Evolutionary conservation across 495 filamentous ascomycete genomes (phyloP).

Genomic region (Cetradonia linearis): DNA sequence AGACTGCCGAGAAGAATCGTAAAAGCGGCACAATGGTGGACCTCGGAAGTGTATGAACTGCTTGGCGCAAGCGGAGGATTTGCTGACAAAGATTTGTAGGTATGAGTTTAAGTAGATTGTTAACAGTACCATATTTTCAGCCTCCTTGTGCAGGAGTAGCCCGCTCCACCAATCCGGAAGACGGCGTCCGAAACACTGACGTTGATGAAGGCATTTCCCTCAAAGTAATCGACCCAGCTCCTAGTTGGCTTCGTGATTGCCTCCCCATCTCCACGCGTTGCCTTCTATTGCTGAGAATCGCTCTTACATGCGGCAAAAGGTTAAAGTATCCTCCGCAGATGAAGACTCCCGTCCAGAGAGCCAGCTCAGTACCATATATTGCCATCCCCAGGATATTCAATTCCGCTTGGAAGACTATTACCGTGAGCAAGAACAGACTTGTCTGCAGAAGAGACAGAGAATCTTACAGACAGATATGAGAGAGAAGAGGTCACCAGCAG

Average conservation of each 20-base stretch:
- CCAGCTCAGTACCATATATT: conserved; percentile 51
- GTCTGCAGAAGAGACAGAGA: background rate
- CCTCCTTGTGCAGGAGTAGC: background rate
- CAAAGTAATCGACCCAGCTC: conserved; percentile 30
- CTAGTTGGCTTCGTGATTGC: conserved; percentile 14
- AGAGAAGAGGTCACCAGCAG: conserved; percentile 52
- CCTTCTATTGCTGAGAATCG: conserved; percentile 6
- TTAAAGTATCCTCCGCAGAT: conserved; percentile 50
- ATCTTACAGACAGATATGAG: conserved; percentile 43
- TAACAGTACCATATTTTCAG: background rate
- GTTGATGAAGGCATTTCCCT: conserved; percentile 46
- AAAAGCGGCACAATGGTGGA: too few relatives aligned
- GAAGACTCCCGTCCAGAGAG: conserved; percentile 54
- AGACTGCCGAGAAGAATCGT: too few relatives aligned
- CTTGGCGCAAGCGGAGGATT: background rate
- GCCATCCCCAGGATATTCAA: conserved; percentile 48
- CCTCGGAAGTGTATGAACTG: background rate
- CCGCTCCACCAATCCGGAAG: conserved; percentile 26
- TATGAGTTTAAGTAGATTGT: too few relatives aligned
- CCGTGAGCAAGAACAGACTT: background rate
- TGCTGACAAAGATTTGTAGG: background rate
- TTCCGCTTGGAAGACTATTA: conserved; percentile 42
- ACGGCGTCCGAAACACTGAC: conserved; percentile 45
- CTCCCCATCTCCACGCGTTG: conserved; percentile 12
- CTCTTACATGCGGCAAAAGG: conserved; percentile 42